Evolutionary conservation across 164 flowering plant species (phyloP), one percentile per base, ranked within the genome.

Genomic region (Cinnamomum micranthum): DNA sequence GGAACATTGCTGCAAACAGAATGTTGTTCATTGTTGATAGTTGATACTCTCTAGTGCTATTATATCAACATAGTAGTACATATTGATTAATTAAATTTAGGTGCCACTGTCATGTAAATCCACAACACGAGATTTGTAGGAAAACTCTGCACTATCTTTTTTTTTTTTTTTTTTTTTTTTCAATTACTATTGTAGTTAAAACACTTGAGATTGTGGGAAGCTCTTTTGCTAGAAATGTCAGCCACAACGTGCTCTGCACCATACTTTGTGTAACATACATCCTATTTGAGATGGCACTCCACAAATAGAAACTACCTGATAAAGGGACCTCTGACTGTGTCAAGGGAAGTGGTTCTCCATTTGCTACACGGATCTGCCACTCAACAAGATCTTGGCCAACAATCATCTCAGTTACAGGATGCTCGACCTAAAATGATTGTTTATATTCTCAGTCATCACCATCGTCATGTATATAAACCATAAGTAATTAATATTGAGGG

Each of bases 331-430:
- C 84, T 25, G 90, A 82, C 81, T 96, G 99, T 77, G 75, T 80
- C 72, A 96, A 75, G 27, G 94, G 97, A 79, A 96, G 98, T 76
- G 86, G 82, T 81, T 96, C 99, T 75, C 97, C 98, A 81, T 90
- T 96, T 69, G 99, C 98, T 81, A 95, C 91, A 80, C 91, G 91
- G 41, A 96, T 93, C 85, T 96, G 99, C 99, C 98, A 96, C 84
- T 96, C 99, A 25, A 96, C 99, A 80, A 96, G 98, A 85, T 96
- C 99, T 89, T 91, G 97, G 70, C 92, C 95, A 78, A 96, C 95
- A 82, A 96, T 85, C 99, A 96, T 96, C 88, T 96, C 98, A 31
- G 99, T 96, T 71, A 96, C 98, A 77, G 99, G 98, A 85, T 94
- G 99, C 80, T 96, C 98, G 84, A 96, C 99, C 99, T 96, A 83